phyloP scores from a whole-genome alignment of 805 yeast species.

The Saccharomycopsis lassenensis region DNA sequence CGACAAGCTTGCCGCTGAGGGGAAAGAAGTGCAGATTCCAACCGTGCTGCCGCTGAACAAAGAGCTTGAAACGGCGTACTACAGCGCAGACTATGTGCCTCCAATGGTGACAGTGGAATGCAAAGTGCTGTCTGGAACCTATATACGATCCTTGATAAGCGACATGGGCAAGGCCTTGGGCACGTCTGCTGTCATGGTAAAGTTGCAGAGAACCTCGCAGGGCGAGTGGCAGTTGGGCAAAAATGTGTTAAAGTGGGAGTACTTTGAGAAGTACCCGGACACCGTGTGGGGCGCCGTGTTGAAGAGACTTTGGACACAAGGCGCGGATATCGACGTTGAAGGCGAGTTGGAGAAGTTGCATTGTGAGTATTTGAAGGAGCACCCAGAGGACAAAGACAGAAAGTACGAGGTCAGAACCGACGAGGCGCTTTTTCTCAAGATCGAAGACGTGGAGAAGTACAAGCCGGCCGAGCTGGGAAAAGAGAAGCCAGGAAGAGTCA shows the following conservation, averaged over 20 bases:
- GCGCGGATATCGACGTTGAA: conserved; percentile 26
- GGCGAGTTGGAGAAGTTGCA: conserved; percentile 28
- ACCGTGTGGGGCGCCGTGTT: conserved; percentile 63
- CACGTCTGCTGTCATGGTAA: conserved; percentile 81
- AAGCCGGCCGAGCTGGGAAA: no score
- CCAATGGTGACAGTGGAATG: conserved; percentile 67
- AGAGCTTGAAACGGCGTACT: conserved; percentile 24
- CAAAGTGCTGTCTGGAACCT: conserved; percentile 89
- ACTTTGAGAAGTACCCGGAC: conserved; percentile 51
- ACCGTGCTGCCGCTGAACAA: conserved; percentile 17
- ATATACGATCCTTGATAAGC: conserved; percentile 79
- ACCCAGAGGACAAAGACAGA: conserved; percentile 5
- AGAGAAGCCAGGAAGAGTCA: no score
- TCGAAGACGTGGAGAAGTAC: background rate
- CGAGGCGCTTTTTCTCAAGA: background rate
- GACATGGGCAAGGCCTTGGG: conserved; percentile 79
- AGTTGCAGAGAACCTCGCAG: conserved; percentile 61
- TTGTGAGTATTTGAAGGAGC: conserved; percentile 15
- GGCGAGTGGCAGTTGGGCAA: conserved; percentile 74
- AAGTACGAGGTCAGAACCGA: background rate
- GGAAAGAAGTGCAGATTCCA: conserved; percentile 14
- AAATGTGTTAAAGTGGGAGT: conserved; percentile 54
- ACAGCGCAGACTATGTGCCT: conserved; percentile 36
- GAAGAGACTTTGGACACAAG: conserved; percentile 37
- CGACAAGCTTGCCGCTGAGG: conserved; percentile 32